A percentile compares a stretch with the other conserved stretches of the same genome.
Evolutionary conservation across 257 asterid species (phyloP).

Genomic region (Nyctanthes arbortristis): DNA sequence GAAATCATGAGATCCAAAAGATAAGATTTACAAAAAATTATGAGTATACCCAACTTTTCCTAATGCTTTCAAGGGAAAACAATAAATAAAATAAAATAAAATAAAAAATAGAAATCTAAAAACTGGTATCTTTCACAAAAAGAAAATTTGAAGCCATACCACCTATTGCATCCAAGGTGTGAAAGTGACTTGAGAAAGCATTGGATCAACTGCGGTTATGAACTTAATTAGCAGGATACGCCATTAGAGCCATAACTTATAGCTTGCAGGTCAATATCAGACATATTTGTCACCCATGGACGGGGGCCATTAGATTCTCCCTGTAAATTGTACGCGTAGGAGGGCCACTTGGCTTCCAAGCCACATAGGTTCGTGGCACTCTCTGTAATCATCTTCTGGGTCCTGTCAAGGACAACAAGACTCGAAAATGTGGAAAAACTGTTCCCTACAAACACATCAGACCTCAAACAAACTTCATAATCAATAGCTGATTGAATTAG

Average conservation of each 20-base stretch:
- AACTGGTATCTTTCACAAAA: conserved; percentile 12
- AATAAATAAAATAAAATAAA: too few relatives aligned
- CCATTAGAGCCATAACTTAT: conserved; percentile 85
- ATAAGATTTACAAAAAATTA: not conserved
- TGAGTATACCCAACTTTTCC: not conserved
- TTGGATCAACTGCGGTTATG: conserved; percentile 1
- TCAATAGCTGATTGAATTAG: conserved; percentile 86
- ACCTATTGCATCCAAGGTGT: not conserved
- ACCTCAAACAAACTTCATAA: conserved; percentile 87
- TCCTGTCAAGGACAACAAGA: conserved; percentile 87
- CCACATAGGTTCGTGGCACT: conserved; percentile 51
- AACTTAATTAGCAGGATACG: conserved; percentile 47
- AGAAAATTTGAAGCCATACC: conserved; percentile 4
- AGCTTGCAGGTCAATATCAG: conserved; percentile 68
- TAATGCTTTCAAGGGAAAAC: not conserved
- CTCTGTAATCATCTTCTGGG: conserved; percentile 55
- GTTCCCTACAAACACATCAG: conserved; percentile 84
- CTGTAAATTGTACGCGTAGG: conserved; percentile 68
- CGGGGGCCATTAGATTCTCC: conserved; percentile 58
- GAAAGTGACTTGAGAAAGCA: not conserved
- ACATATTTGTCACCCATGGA: conserved; percentile 79
- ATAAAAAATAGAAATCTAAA: conserved; percentile 5
- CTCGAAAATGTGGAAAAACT: conserved; percentile 93
- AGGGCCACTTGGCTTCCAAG: conserved; percentile 56
- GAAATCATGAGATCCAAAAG: not conserved